Evolutionary conservation across 495 filamentous ascomycete genomes (phyloP).

Genomic region (Amphirosellinia nigrospora): DNA sequence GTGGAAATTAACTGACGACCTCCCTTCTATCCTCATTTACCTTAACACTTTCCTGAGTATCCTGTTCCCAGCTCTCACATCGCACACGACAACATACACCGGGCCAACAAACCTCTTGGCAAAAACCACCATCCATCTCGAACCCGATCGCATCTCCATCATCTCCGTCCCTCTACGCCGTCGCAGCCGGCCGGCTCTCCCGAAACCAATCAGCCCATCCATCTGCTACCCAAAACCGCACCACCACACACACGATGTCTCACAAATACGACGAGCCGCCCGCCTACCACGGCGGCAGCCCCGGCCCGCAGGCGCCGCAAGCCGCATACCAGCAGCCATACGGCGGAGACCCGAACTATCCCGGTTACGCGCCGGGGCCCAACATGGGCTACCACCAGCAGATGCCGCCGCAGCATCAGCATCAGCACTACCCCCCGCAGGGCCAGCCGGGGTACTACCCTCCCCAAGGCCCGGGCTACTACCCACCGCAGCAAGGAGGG

Average conservation of each 20-base stretch:
- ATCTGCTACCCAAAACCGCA: too few relatives aligned
- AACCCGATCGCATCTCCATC: background rate
- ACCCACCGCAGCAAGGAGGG: constrained; percentile 30
- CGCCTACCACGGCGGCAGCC: constrained; percentile 41
- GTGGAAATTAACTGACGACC: background rate
- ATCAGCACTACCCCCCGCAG: constrained; percentile 29
- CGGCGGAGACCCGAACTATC: constrained; percentile 34
- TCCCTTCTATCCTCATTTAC: background rate
- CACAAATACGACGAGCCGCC: constrained; percentile 51
- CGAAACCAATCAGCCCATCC: background rate
- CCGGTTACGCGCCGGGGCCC: constrained; percentile 43
- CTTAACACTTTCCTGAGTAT: background rate
- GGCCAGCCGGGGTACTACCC: constrained; percentile 35
- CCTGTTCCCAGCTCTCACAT: background rate
- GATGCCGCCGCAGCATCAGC: too few relatives aligned
- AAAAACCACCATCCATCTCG: background rate
- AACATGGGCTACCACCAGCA: constrained; percentile 50
- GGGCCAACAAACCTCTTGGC: background rate
- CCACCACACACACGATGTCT: too few relatives aligned
- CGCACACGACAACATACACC: background rate
- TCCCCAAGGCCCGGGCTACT: constrained; percentile 28
- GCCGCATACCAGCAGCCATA: constrained; percentile 38
- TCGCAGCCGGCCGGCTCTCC: constrained; percentile 5
- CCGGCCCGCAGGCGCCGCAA: constrained; percentile 37
- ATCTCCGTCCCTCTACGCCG: constrained; percentile 1